Evolutionary conservation across 176 grass and related monocot genomes (phyloP), one percentile per base, ranked within the genome.

Genomic region (Aegilops sharonensis): DNA sequence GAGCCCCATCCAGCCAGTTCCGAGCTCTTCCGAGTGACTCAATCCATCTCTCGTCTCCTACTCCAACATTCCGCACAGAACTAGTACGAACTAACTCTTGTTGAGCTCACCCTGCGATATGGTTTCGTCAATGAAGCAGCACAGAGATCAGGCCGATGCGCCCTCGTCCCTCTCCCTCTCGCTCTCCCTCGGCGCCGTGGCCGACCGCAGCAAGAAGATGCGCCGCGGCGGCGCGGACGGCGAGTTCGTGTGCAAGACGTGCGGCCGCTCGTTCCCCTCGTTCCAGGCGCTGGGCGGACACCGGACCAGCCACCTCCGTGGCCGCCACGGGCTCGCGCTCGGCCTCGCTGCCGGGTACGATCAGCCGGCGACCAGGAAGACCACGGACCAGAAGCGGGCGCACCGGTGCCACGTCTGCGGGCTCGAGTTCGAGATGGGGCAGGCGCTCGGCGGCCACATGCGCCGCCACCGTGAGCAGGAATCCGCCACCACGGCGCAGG

Each of bases 371-470:
- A 54, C 20, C 84, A 93, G 56, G 72, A 76, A 69, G 80, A 3
- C 6, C 3, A 15, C n/a, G 1, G 4, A 21, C 1, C 59, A 30
- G 52, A 7, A 29, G 21, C 8, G 27, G 40, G 40, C 0, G 3
- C 88, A 86, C 61, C 50, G 15, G 71, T 95, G 93, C 76, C 62
- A 89, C 32, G 31, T 95, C 76, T 92, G 94, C 54, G 89, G 91
- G 0, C 40, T 78, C 0, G 89, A 34, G 5, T 95, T 95, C 86
- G 75, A 85, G 56, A 88, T 76, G 78, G 93, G 88, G 0, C 93
- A 95, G 69, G 93, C 90, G 35, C 82, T 95, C 30, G 93, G 93
- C 0, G 93, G 93, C 0, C 93, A 95, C 93, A 95, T 95, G 93
- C 65, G 93, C 0, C 82, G 90, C 0, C 93, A 95, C 83, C 80